phyloP scores from a whole-genome alignment of 2,329 filamentous ascomycete genomes.

The Dactylonectria macrodidyma region DNA sequence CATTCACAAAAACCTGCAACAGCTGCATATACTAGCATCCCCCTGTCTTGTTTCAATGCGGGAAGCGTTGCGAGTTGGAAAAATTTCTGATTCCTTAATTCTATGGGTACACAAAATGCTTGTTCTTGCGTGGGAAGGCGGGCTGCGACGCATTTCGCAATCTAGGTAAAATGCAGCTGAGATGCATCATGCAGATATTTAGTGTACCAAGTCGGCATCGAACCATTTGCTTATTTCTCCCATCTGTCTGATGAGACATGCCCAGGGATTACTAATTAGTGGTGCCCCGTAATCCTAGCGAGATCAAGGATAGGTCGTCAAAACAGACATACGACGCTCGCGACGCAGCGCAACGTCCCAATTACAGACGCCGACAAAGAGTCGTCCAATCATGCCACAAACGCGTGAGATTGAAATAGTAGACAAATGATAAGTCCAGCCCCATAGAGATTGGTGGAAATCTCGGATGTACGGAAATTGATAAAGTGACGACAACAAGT shows the following conservation, averaged over 20 bases:
- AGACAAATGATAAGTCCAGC: not conserved
- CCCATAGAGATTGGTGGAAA: not conserved
- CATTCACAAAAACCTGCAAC: slow-evolving; percentile 12
- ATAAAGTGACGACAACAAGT: slow-evolving; percentile 7
- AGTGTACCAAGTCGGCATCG: slow-evolving; percentile 1
- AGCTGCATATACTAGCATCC: not conserved
- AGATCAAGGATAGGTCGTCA: not conserved
- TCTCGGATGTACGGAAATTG: not conserved
- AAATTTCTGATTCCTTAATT: not conserved
- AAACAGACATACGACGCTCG: not conserved
- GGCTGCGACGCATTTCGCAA: slow-evolving; percentile 7
- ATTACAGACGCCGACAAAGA: not conserved
- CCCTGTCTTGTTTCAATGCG: not conserved
- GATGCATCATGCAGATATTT: slow-evolving; percentile 20
- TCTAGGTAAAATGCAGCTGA: not conserved
- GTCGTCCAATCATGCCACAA: not conserved
- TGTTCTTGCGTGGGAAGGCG: slow-evolving; percentile 15
- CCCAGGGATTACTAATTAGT: not conserved
- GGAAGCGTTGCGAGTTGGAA: not conserved
- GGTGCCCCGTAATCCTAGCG: not conserved
- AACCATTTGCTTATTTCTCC: not conserved
- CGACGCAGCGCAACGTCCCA: not conserved
- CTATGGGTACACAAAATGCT: not conserved
- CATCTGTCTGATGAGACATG: not conserved
- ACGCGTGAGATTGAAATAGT: not conserved